Base-by-base conservation (phyloP, 768 basidiomycete species). In the Suillus variegatus region DNA sequence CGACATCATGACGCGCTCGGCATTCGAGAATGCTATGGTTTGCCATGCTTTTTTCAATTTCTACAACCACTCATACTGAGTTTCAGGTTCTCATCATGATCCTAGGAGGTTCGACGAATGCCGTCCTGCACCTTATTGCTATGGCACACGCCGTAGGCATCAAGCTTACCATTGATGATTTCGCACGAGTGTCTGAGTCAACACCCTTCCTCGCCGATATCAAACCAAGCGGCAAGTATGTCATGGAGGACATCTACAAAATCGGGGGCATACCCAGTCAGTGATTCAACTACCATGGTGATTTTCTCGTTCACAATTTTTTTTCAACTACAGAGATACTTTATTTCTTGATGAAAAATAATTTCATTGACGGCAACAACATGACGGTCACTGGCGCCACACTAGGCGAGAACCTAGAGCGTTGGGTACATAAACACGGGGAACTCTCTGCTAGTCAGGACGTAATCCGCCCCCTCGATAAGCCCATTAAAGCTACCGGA, bases 21-120 rank as follows among this genome's bases (percentile, higher is more conserved):
- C 97, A 12, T 99, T 99, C 71, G 97, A 99, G 80, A 99, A 98
- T 78, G 97, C 97, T 5, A 96, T 99, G 87, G 97, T 94, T 78
- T 58, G 74, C 65, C 62, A 55, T 57, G 60, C 63, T n/a, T 46
- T 61, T 32, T 60, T 32, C 32, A 8, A 38, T 52, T 10, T 16
- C 51, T 40, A 38, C 47, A 32, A 28, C 56, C 18, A 63, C 61
- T 61, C 10, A n/a, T 49, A 16, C 28, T 10, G 36, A 63, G 40
- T 9, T 64, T 13, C 71, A 97, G 95, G 93, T 95, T 25, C 80
- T 99, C 60, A 95, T 94, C 35, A 97, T 99, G 92, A 90, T 96
- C 70, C 88, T 99, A 46, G 97, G 97, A 52, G 97, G 97, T 36
- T 98, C 96, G 20, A 99, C 97, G 38, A 99, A 99, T 76, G 97